phyloP scores from a whole-genome alignment of 1,284 basidiomycete species.

The Malassezia brasiliensis region DNA sequence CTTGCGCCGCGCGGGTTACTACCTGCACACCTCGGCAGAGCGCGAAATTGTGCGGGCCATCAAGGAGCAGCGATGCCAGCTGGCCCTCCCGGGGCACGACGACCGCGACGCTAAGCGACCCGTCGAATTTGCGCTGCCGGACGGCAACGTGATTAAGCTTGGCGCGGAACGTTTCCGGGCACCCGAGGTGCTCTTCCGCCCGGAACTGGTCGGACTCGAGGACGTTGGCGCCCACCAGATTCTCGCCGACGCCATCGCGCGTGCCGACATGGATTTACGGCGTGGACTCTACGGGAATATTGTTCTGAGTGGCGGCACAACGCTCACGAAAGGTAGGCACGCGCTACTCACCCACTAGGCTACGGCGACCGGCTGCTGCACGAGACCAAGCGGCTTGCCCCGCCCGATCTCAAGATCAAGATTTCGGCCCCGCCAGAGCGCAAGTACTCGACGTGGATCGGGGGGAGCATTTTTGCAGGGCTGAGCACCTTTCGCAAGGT shows the following conservation, averaged over 20 bases:
- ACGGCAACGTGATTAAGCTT: conserved; percentile 87
- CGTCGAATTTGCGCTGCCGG: conserved; percentile 88
- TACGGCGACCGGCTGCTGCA: conserved; percentile 91
- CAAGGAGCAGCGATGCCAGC: conserved; percentile 96
- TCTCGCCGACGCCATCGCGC: conserved; percentile 50
- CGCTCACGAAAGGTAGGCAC: conserved; percentile 50
- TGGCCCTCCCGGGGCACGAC: conserved; percentile 81
- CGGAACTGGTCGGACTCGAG: conserved; percentile 89
- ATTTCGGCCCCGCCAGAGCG: conserved; percentile 99
- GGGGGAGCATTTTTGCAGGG: conserved; percentile 70
- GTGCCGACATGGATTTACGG: conserved; percentile 67
- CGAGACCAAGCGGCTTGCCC: conserved; percentile 89
- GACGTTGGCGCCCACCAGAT: conserved; percentile 96
- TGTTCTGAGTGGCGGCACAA: conserved; percentile 91
- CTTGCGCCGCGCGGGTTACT: conserved; percentile 84
- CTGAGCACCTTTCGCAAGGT: conserved; percentile 97
- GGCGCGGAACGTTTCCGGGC: conserved; percentile 91
- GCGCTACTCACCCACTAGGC: background rate
- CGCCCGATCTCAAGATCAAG: conserved; percentile 97
- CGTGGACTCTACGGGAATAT: conserved; percentile 94
- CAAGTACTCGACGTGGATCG: conserved; percentile 99
- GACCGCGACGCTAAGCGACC: conserved; percentile 65
- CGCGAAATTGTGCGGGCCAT: conserved; percentile 93
- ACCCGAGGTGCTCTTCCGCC: conserved; percentile 95
- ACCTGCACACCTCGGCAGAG: conserved; percentile 92